phyloP scores from a whole-genome alignment of 2,329 filamentous ascomycete species.

The Penicillium occitanis region DNA sequence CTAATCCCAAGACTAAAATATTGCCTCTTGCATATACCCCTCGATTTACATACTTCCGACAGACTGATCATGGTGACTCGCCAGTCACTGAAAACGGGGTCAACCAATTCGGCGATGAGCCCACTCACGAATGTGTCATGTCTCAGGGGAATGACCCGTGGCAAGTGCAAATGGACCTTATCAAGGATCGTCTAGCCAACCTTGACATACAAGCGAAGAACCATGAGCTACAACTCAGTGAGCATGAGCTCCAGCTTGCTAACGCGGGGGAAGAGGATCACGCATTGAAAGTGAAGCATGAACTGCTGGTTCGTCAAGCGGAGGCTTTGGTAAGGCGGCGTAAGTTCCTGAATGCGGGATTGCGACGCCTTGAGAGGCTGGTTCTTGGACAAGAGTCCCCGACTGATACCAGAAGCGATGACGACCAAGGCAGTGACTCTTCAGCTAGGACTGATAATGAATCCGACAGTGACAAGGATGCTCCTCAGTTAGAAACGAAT shows the following conservation, averaged over 20 bases:
- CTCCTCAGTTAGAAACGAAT: conserved; percentile 54
- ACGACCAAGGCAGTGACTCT: conserved; percentile 24
- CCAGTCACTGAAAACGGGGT: conserved; percentile 73
- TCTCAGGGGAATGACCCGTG: conserved; percentile 85
- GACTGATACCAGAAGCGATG: conserved; percentile 51
- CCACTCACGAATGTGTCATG: conserved; percentile 95
- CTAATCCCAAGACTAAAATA: conserved; percentile 91
- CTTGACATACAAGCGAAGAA: conserved; percentile 74
- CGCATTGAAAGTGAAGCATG: conserved; percentile 44
- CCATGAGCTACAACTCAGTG: conserved; percentile 70
- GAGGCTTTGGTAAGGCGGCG: conserved; percentile 59
- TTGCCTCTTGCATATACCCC: conserved; percentile 88
- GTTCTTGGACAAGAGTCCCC: conserved; percentile 37
- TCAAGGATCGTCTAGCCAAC: conserved; percentile 75
- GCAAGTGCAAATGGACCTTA: conserved; percentile 80
- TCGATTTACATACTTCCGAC: conserved; percentile 94
- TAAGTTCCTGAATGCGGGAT: conserved; percentile 59
- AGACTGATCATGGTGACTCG: conserved; percentile 84
- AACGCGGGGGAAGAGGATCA: conserved; percentile 55
- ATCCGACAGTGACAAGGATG: conserved; percentile 56
- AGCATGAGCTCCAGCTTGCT: conserved; percentile 67
- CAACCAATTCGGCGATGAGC: conserved; percentile 89
- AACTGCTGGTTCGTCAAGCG: conserved; percentile 56
- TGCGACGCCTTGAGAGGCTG: conserved; percentile 58
- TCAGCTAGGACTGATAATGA: conserved; percentile 38